These are phyloP conservation scores for Phytophthora pinifolia DNA, from an alignment of 352 stramenopile species.

Conservation along the genomic window DNA sequence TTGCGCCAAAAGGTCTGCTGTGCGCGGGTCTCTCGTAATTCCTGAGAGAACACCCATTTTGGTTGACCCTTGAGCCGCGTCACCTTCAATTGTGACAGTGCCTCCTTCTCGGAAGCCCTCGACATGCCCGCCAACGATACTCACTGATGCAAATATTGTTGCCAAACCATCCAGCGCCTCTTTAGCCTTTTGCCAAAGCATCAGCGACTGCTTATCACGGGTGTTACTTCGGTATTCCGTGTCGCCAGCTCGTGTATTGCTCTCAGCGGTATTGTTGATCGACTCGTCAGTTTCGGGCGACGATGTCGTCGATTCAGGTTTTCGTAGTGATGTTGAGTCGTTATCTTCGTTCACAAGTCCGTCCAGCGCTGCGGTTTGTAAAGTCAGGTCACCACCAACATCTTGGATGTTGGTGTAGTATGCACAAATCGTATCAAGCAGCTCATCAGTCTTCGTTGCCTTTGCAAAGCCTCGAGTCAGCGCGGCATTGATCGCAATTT, in stretches of 20 bases:
- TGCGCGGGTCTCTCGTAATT: constrained; percentile 44
- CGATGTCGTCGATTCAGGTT: constrained; percentile 55
- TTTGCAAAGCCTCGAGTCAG: constrained; percentile 56
- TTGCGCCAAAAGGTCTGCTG: constrained; percentile 41
- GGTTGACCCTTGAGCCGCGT: constrained; percentile 30
- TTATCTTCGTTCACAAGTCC: constrained; percentile 1
- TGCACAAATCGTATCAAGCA: constrained; percentile 61
- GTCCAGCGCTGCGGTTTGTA: constrained; percentile 6
- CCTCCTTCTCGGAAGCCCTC: constrained; percentile 73
- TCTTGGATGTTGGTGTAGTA: constrained; percentile 65
- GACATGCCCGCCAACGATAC: constrained; percentile 71
- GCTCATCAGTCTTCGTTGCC: constrained; percentile 44
- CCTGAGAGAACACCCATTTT: constrained; percentile 32
- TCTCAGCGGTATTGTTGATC: constrained; percentile 13
- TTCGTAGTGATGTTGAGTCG: constrained; percentile 34
- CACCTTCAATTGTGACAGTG: constrained; percentile 51
- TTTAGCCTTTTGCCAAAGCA: constrained; percentile 77
- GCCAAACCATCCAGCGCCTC: constrained; percentile 61
- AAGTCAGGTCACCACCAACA: constrained; percentile 1
- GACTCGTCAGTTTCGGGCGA: constrained; percentile 63
- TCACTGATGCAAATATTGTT: constrained; percentile 61
- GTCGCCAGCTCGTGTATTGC: constrained; percentile 20
- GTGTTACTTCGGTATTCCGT: constrained; percentile 21
- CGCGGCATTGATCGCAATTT: constrained; percentile 70
- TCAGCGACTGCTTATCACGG: constrained; percentile 69